Evolutionary conservation across 148 eudicot species (phyloP).

Genomic region (Camellia granthamiana): DNA sequence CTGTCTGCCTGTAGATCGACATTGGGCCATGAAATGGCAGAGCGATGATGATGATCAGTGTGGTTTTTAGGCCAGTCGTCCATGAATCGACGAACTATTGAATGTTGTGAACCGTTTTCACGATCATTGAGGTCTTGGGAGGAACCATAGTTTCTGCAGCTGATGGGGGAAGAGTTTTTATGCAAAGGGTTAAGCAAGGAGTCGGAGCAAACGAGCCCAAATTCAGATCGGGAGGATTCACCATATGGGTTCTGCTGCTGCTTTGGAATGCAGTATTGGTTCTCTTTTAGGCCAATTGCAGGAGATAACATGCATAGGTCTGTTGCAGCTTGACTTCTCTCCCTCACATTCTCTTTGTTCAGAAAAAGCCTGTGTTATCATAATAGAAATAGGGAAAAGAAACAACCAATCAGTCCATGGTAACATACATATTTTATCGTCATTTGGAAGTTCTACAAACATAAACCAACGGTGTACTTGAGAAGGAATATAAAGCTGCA

Average conservation of each 20-base stretch:
- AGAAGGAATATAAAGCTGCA: no score
- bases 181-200: slow-evolving; percentile 46
- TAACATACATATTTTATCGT: no score
- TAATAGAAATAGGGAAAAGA: background rate
- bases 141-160: slow-evolving; percentile 19
- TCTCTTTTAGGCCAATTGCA: slow-evolving; percentile 20
- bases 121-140: slow-evolving; percentile 15
- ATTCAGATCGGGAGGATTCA: slow-evolving; percentile 26
- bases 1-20: slow-evolving; percentile 23
- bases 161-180: slow-evolving; percentile 24
- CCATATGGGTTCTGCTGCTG: slow-evolving; percentile 15
- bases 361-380: slow-evolving; percentile 25
- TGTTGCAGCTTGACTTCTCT: slow-evolving; percentile 25
- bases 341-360: slow-evolving; percentile 24
- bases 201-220: slow-evolving; percentile 27
- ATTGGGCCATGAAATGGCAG: slow-evolving; percentile 38
- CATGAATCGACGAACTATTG: slow-evolving; percentile 37
- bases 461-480: no score
- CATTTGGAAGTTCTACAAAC: no score
- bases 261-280: slow-evolving; percentile 21
- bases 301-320: slow-evolving; percentile 34
- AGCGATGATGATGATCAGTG: background rate
- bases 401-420: background rate
- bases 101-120: slow-evolving; percentile 17
- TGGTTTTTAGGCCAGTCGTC: slow-evolving; percentile 49